These are phyloP conservation scores for Psilocybe tampanensis DNA, from an alignment of 768 basidiomycete genomes.

Conservation along the genomic window DNA sequence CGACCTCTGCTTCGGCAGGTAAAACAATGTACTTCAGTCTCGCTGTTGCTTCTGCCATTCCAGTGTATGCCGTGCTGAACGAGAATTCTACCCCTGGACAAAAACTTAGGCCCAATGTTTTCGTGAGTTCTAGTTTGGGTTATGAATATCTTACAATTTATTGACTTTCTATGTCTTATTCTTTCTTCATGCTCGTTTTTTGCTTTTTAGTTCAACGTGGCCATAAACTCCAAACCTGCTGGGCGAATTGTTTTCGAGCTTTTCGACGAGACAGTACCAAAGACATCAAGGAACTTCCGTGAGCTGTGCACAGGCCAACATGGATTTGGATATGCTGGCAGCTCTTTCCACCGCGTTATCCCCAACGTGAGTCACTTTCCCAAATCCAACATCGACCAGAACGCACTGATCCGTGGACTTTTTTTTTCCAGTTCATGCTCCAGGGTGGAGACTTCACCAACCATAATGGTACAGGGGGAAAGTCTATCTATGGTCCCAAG, in stretches of 20 bases:
- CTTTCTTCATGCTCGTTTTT: neutral
- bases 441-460: conserved; percentile 88
- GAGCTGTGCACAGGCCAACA: conserved; percentile 70
- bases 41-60: conserved; percentile 31
- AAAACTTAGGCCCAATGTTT: conserved; percentile 38
- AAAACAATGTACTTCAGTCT: conserved; percentile 37
- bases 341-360: conserved; percentile 74
- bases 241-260: conserved; percentile 85
- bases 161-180: neutral
- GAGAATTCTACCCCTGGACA: conserved; percentile 19
- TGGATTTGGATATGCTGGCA: conserved; percentile 73
- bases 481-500: conserved; percentile 83
- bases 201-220: conserved; percentile 57
- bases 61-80: conserved; percentile 32
- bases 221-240: conserved; percentile 57
- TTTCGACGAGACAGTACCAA: conserved; percentile 81
- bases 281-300: conserved; percentile 81
- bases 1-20: conserved; percentile 46
- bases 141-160: neutral
- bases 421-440: conserved; percentile 66
- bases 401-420: conserved; percentile 2
- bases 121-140: conserved; percentile 28
- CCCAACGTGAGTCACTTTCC: conserved; percentile 47
- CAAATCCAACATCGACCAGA: too few species aligned
- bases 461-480: conserved; percentile 78